Conservation (phyloP, 1,284 basidiomycete genomes). For the Malassezia slooffiae region DNA sequence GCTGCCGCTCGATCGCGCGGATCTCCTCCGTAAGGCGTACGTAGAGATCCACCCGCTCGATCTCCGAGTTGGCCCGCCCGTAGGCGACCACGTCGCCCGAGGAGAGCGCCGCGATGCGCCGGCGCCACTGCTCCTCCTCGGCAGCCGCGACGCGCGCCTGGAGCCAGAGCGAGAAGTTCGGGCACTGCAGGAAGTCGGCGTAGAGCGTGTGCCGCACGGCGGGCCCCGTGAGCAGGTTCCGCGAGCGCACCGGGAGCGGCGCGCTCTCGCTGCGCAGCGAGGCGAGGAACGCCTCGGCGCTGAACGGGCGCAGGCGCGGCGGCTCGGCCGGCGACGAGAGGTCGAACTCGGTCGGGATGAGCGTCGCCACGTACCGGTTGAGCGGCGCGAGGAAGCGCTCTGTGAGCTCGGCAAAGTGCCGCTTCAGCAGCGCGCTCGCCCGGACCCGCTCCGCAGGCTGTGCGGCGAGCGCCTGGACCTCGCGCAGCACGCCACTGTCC, state of each 20-base stretch:
- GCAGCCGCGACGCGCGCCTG: conserved; percentile 26
- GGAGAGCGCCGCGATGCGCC: conserved; percentile 27
- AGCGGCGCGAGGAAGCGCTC: conserved; percentile 80
- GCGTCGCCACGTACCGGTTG: conserved; percentile 78
- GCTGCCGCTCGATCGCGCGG: conserved; percentile 20
- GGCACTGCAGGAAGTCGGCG: conserved; percentile 35
- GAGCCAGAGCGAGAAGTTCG: conserved; percentile 42
- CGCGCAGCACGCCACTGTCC: conserved; percentile 61
- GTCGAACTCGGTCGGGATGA: conserved; percentile 25
- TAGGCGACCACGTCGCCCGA: conserved; percentile 33
- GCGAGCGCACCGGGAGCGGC: conserved; percentile 29
- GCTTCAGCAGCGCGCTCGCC: conserved; percentile 55
- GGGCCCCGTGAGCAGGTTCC: conserved; percentile 38
- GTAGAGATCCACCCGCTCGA: conserved; percentile 37
- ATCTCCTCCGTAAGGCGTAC: conserved; percentile 31
- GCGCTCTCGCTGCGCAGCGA: conserved; percentile 67
- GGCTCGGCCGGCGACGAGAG: conserved; percentile 23
- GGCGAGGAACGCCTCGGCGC: conserved; percentile 62
- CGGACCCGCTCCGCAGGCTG: conserved; percentile 3
- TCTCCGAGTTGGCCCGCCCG: conserved; percentile 23
- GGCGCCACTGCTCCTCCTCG: conserved; percentile 33
- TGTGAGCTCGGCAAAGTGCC: conserved; percentile 77
- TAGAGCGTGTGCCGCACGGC: conserved; percentile 31
- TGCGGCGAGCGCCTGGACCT: conserved; percentile 49
- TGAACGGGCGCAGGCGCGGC: conserved; percentile 57